Evolutionary conservation across 257 asterid genomes (phyloP), one percentile per base, ranked within the genome.

Genomic region (Solanum raphanifolium): DNA sequence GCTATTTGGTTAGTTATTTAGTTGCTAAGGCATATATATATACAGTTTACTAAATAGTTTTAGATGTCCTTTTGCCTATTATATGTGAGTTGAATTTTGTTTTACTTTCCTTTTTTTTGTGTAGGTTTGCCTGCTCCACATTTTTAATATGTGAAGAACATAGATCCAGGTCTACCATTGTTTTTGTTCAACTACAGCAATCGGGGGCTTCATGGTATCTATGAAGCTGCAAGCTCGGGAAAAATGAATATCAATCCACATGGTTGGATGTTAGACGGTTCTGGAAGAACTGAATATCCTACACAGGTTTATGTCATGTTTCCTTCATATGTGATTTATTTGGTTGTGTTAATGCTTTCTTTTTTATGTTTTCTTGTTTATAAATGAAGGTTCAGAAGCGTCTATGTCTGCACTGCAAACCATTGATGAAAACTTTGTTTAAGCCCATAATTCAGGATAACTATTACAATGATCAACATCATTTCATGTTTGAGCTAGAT

Each of bases 401-500:
- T 87, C n/a, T 91, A 35, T 91, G 92, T 86, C 88, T 90, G 87
- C 94, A 90, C 34, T 93, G 95, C 86, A 91, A 92, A 86, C 90
- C 96, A 66, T 90, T 95, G 86, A 6, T 74, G 16, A 99, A 94
- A 90, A 60, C 46, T 72, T 92, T 91, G 65, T 97, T 95, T 87
- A 94, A 93, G 93, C 94, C 93, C 31, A 87, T 94, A 82, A 93
- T 97, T 68, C 21, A 86, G 66, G 98, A 95, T 92, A 95, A 97
- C 89, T 97, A 95, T 91, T 92, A 91, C 89, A 79, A 68, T 55
- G 90, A 90, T 32, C 52, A 13, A 10, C 65, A 7, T 43, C 94
- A 91, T 88, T 97, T 97, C 94, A 89, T 93, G 93, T 95, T 97
- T 91, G 98, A 95, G 94, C 92, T 97, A 90, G 98, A 97, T 90